Base-by-base conservation (phyloP, 495 filamentous ascomycete species). In the Polyplosphaeria fusca region DNA sequence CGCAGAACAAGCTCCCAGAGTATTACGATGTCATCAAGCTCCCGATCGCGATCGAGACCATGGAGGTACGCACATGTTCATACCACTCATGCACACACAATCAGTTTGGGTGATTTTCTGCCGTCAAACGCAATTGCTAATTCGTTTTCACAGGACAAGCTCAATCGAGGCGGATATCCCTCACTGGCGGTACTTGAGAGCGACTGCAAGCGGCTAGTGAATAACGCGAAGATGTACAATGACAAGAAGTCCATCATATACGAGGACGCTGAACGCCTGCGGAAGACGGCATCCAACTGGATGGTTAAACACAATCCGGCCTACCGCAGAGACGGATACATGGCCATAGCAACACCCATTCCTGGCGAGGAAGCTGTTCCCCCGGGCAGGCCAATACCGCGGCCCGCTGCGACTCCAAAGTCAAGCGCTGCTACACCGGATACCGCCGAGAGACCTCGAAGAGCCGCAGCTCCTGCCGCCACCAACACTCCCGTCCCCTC, bases 251-350 rank as follows among this genome's bases (percentile, higher is more conserved):
- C 85, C 1, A 71, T 81, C 32, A 71, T 86, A 24, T 88, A 82
- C 65, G 82, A 84, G 4, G 87, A 91, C 67, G 86, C 87, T 1
- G 87, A 91, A 63, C 80, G 86, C 23, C 76, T 91, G 25, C 77
- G 87, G 13, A 91, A 91, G 68, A 79, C 83, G 19, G 74, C 87
- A 16, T 87, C 81, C 67, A 88, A 85, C 65, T 84, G 78, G 61
- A 90, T 91, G 87, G 79, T 79, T 41, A 83, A 83, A 64, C 76
- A 80, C 60, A 91, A 91, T 56, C 87, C 87, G 23, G 85, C 83
- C 7, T 89, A 89, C 68, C 79, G 77, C 47, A 68, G 76, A 16
- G 75, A 75, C 9, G 73, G 74, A 13, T 88, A 88, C 64, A 74
- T 76, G 28, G 78, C 84, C 23, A 72, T 80, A 32, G 76, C 86